These are phyloP conservation scores for Fragaria ananassa DNA, from an alignment of 306 rosid species.

Conservation along the genomic window DNA sequence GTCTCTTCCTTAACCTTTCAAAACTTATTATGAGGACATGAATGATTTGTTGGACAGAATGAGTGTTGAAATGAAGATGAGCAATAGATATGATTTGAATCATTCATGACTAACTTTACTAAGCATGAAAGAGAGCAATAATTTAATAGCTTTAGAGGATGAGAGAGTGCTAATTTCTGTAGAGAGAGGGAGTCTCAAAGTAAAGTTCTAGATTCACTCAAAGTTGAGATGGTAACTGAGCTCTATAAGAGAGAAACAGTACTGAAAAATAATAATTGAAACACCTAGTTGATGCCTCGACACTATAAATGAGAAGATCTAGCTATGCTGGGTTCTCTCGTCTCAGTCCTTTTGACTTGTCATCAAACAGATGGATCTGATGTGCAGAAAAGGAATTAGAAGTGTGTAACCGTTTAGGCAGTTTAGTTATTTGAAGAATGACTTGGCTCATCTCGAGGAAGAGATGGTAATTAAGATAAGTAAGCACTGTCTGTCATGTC, in stretches of 20 bases:
- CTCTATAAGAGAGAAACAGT: neutral
- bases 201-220: neutral
- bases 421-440: neutral
- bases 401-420: neutral
- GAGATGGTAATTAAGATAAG: neutral
- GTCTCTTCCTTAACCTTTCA: neutral
- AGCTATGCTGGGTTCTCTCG: neutral
- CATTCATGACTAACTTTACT: neutral
- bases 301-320: neutral
- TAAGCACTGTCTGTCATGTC: neutral
- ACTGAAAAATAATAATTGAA: neutral
- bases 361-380: constrained; percentile 5
- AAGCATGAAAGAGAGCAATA: constrained; percentile 13
- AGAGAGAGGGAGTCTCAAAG: neutral
- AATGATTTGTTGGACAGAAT: neutral
- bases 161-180: neutral
- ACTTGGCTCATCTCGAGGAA: neutral
- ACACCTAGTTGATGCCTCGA: neutral
- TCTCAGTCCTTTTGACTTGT: neutral
- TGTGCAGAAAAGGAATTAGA: neutral
- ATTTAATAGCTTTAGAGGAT: neutral
- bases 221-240: neutral
- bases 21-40: neutral
- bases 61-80: constrained; percentile 4
- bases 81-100: neutral